Evolutionary conservation across 768 basidiomycete species (phyloP).

Genomic region (Mrakia frigida): DNA sequence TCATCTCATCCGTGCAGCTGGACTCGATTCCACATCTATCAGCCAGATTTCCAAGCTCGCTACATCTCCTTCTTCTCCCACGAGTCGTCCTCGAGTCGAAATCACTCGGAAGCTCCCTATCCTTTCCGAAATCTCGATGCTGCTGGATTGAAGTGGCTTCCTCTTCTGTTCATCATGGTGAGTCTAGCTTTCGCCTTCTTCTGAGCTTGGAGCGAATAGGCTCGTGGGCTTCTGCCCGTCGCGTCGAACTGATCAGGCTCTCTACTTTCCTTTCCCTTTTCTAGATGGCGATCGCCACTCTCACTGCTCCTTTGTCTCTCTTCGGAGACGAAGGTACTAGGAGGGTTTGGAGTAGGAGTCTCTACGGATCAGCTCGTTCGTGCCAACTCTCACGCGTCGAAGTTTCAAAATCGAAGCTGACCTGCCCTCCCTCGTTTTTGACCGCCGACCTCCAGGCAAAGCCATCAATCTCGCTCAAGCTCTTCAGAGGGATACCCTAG

Average conservation of each 20-base stretch:
- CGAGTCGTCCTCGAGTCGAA: conserved; percentile 40
- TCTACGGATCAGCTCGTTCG: conserved; percentile 41
- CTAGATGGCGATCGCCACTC: conserved; percentile 44
- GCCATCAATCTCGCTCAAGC: conserved; percentile 45
- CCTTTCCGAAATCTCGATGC: conserved; percentile 38
- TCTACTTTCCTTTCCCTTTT: conserved; percentile 9
- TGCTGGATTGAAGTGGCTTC: conserved; percentile 45
- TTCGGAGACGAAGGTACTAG: conserved; percentile 41
- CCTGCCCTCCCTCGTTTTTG: neutral
- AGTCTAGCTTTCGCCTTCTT: neutral
- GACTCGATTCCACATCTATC: conserved; percentile 47
- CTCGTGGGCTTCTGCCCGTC: neutral
- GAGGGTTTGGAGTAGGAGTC: conserved; percentile 42
- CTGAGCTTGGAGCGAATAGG: neutral
- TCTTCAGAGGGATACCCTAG: conserved; percentile 45
- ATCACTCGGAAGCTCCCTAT: conserved; percentile 36
- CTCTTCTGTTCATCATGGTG: conserved; percentile 45
- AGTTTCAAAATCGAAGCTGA: neutral
- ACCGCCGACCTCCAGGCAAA: conserved; percentile 34
- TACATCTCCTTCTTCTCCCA: conserved; percentile 42
- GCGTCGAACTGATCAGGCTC: neutral
- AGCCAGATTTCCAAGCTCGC: conserved; percentile 41
- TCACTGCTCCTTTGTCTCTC: conserved; percentile 43
- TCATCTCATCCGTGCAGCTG: conserved; percentile 37
- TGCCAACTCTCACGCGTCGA: neutral